A percentile compares a stretch with the other conserved stretches of the same genome.
Conservation (phyloP, 441 rosid genomes). For the Erodium moschatum region DNA sequence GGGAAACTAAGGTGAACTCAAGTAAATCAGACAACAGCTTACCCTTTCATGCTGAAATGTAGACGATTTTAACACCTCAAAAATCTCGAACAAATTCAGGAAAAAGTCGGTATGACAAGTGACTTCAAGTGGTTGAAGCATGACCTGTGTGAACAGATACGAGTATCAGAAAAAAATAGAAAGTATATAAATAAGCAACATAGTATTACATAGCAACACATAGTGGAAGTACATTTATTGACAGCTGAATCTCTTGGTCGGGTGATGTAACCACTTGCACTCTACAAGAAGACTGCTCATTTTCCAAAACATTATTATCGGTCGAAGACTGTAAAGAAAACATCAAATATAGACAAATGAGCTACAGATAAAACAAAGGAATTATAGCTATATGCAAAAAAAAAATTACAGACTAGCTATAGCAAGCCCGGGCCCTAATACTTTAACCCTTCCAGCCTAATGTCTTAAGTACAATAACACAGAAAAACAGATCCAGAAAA, state of each 20-base stretch:
- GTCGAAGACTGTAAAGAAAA: constrained; percentile 31
- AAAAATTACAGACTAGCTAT: background rate
- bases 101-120: constrained; percentile 44
- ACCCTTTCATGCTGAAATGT: constrained; percentile 71
- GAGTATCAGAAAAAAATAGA: constrained; percentile 5
- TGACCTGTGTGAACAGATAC: constrained; percentile 37
- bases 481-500: background rate
- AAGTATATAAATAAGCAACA: constrained; percentile 10
- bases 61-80: constrained; percentile 39
- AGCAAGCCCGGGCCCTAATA: background rate
- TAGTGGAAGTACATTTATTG: constrained; percentile 49
- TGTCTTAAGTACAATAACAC: background rate
- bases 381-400: background rate
- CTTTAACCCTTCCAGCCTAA: background rate
- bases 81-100: constrained; percentile 37
- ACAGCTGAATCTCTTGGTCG: constrained; percentile 45
- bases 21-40: constrained; percentile 26
- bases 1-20: background rate
- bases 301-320: constrained; percentile 32
- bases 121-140: constrained; percentile 56
- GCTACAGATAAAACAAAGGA: background rate
- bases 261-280: constrained; percentile 48
- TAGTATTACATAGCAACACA: constrained; percentile 16
- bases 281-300: constrained; percentile 42
- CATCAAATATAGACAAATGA: constrained; percentile 5